phyloP scores from a whole-genome alignment of 2,329 filamentous ascomycete species.

The Scedosporium minutisporum region DNA sequence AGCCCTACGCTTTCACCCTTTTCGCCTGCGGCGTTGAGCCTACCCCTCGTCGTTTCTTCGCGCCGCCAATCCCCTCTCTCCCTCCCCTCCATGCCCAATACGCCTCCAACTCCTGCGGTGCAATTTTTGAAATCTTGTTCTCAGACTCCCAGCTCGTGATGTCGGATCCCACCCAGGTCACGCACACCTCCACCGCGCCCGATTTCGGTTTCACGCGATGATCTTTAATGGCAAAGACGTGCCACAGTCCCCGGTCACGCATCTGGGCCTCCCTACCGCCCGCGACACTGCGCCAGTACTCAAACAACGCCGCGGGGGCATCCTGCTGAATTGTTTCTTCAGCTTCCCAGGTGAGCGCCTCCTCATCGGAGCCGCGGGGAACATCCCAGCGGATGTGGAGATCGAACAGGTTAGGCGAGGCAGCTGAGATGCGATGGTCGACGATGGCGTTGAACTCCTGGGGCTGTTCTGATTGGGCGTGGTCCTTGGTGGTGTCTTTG shows the following conservation, averaged over 20 bases:
- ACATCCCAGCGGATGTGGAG: neutral
- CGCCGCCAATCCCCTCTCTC: neutral
- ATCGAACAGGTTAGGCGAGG: neutral
- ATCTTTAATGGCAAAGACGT: constrained; percentile 10
- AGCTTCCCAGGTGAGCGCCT: constrained; percentile 21
- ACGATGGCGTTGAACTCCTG: neutral
- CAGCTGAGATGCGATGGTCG: neutral
- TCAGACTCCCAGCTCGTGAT: neutral
- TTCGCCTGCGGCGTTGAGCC: too few species aligned
- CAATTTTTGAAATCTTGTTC: neutral
- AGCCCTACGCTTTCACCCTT: too few species aligned
- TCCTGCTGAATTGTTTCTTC: constrained; percentile 24
- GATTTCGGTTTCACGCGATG: constrained; percentile 2
- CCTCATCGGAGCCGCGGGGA: constrained; percentile 3
- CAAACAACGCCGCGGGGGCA: constrained; percentile 19
- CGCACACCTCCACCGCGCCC: neutral
- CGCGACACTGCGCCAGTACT: constrained; percentile 11
- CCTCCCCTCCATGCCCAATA: neutral
- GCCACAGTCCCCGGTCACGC: constrained; percentile 11
- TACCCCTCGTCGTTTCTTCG: too few species aligned
- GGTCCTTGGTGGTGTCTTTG: neutral
- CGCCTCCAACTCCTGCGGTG: neutral
- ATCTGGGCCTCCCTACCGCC: constrained; percentile 10
- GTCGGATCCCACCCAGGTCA: neutral
- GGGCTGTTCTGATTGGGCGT: neutral